Base-by-base conservation (phyloP, 1,284 basidiomycete genomes). In the Pisolithus thermaeus region DNA sequence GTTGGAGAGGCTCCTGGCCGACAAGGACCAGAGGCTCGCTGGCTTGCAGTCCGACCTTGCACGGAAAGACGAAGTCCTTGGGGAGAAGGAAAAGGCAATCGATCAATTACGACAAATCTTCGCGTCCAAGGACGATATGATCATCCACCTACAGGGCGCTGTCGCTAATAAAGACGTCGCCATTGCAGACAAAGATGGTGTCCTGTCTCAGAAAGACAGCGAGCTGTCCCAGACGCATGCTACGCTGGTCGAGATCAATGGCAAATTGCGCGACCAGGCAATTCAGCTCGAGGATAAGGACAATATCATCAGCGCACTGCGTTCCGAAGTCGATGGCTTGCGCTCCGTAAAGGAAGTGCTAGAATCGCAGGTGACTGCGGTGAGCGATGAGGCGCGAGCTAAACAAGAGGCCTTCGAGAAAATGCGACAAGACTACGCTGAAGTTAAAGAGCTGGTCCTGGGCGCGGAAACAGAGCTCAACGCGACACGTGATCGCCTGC, bases 71-170 rank as follows among this genome's bases (percentile, higher is more conserved):
- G 14, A 28, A 43, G 35, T 25, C 23, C 42, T 46, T 16, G 49
- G 27, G 7, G 46, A 57, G 43, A 47, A 55, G 30, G 44, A 53
- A n/a, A 14, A 30, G 30, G 41, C 42, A 4, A 45, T 53, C 3
- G 47, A 52, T 8, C 54, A 52, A 20, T 51, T 57, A 36, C 40
- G 54, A 46, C 32, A 38, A 18, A 35, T 12, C 9, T 22, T 50
- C 27, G 23, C 25, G 22, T 25, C 36, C 5, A 45, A 44, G 36
- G 36, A 46, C 25, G 42, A 32, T 14, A n/a, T 3, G 6, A 42
- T 52, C 16, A 8, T 30, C 28, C 14, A 20, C 1, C 40, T 52
- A 18, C 44, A 37, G 14, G 22, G n/a, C n/a, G 16, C 22, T 16
- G 12, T 47, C n/a, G 46, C 38, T 22, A 23, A 7, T 9, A 28